These are phyloP conservation scores for Kluyveromyces aestuarii DNA, from an alignment of 805 yeast species.

Conservation along the genomic window DNA sequence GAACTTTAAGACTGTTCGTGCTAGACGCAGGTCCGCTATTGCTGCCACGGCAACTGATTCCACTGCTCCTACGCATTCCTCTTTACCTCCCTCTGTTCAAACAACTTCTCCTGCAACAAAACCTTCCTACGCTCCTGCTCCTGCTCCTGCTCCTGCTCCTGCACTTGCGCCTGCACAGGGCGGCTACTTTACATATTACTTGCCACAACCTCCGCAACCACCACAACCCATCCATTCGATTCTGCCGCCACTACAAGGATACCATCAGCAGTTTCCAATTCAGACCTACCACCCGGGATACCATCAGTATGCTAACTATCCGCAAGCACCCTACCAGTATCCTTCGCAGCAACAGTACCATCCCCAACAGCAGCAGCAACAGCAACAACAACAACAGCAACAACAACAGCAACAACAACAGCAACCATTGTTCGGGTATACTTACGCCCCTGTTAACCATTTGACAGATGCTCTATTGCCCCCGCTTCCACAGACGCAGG, in stretches of 20 bases:
- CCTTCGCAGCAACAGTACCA: neutral
- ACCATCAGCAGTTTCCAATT: neutral
- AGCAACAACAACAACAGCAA: slow-evolving; percentile 7
- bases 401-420: slow-evolving; percentile 14
- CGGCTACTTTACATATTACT: neutral
- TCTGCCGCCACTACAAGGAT: neutral
- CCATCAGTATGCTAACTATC: neutral
- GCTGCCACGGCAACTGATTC: neutral
- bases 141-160: slow-evolving; percentile 13
- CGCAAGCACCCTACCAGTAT: neutral
- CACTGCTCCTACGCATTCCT: neutral
- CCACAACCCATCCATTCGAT: neutral
- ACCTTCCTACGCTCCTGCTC: slow-evolving; percentile 31
- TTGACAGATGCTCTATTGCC: neutral
- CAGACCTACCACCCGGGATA: neutral
- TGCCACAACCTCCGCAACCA: slow-evolving; percentile 2
- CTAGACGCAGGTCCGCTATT: neutral
- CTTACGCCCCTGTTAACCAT: neutral
- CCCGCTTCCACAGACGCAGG: neutral
- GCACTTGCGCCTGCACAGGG: slow-evolving; percentile 11
- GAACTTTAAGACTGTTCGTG: slow-evolving; percentile 20
- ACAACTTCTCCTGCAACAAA: neutral
- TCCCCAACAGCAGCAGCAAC: slow-evolving; percentile 3
- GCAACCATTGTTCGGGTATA: neutral
- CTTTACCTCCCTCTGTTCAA: neutral